Base-by-base conservation (phyloP, 2,329 filamentous ascomycete genomes). In the Penicillium crustosum region DNA sequence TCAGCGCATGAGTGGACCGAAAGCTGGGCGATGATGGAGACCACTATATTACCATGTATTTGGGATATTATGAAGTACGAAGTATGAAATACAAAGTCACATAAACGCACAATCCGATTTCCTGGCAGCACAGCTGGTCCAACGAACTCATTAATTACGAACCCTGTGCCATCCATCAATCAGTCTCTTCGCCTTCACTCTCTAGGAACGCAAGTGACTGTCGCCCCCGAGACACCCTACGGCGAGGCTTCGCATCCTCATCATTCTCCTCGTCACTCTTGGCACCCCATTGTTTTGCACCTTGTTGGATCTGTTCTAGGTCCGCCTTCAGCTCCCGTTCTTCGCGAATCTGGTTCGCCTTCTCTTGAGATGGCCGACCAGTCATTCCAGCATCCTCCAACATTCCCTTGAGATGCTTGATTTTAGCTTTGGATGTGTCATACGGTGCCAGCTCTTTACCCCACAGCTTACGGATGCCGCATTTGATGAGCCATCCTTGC, bases 401-500 rank as follows among this genome's bases (percentile, higher is more conserved):
- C 87, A 95, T 89, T 12, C 78, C 78, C 70, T 86, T 90, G 8
- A 99, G 81, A 71, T 97, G 91, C 52, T 82, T 82, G 61, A 97
- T 90, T 79, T 96, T 97, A 49, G 86, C 90, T 60, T 86, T 89
- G 4, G 83, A 72, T 25, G 93, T 89, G 55, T 87, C 84, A 67
- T 85, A 92, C 54, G 86, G 80, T 72, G 90, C 90, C 29, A 99
- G 82, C 75, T 97, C 91, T 62, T 89, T 86, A 49, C 84, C 85
- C 93, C 94, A 99, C 60, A 97, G 84, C 72, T 97, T 97, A 53
- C 91, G 89, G 55, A 97, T 86, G 31, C 93, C 93, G 69, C 93
- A 99, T 75, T 97, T 96, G 45, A 88, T 78, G 7, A 99, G 83
- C 75, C 93, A 91, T 9, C 86, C 85, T 76, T 97, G 93, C 4